phyloP scores from a whole-genome alignment of 345 rosid genomes.

The Salix brachista region DNA sequence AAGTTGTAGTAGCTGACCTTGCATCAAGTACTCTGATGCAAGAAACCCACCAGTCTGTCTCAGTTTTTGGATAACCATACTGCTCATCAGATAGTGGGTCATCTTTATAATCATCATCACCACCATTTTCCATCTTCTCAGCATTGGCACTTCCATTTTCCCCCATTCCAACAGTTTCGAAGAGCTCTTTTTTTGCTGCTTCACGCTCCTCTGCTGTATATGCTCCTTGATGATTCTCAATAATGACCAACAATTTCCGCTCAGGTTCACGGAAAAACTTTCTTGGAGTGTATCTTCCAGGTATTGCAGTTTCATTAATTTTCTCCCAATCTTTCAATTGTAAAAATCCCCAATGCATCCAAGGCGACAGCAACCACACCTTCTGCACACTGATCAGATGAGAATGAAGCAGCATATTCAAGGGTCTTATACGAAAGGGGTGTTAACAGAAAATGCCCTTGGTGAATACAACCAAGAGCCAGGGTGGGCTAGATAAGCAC shows the following conservation, averaged over 20 bases:
- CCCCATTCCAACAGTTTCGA: constrained; percentile 75
- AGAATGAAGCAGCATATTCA: constrained; percentile 74
- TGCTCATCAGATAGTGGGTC: constrained; percentile 93
- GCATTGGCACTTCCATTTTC: constrained; percentile 65
- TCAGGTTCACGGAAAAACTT: constrained; percentile 83
- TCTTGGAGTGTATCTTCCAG: constrained; percentile 93
- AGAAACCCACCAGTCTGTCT: constrained; percentile 90
- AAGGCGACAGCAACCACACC: constrained; percentile 97
- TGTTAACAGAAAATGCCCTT: constrained; percentile 86
- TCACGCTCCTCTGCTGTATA: constrained; percentile 95
- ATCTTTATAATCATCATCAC: constrained; percentile 68
- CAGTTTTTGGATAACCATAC: constrained; percentile 94
- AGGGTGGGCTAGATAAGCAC: too few relatives aligned
- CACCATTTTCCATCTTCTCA: constrained; percentile 71
- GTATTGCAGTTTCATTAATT: constrained; percentile 63
- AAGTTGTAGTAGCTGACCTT: constrained; percentile 68
- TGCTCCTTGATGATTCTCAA: constrained; percentile 97
- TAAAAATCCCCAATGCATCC: constrained; percentile 89
- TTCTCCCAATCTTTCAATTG: constrained; percentile 92
- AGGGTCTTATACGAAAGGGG: constrained; percentile 54
- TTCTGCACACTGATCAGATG: constrained; percentile 98
- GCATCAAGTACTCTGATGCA: constrained; percentile 96
- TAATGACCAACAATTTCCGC: constrained; percentile 67
- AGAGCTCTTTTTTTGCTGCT: constrained; percentile 84
- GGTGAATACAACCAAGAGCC: constrained; percentile 70